phyloP scores from a whole-genome alignment of 768 basidiomycete genomes.

The Plicaturopsis crispa region DNA sequence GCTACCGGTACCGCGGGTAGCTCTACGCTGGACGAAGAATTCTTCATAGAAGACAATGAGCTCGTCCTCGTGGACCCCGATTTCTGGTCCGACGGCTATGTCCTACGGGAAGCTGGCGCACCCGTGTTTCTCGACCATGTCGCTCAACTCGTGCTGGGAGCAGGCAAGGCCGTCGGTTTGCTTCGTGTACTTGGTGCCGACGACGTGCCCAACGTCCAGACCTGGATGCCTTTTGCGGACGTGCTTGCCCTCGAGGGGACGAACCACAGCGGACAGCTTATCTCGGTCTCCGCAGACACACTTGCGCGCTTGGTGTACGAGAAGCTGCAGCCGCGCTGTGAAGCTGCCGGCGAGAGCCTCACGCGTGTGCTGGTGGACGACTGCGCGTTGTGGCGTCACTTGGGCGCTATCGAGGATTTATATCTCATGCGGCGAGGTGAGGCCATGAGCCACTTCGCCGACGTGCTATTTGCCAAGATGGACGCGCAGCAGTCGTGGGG shows the following conservation, averaged over 20 bases:
- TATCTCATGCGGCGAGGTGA: conserved; percentile 78
- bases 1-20: conserved; percentile 9
- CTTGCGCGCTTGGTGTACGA: conserved; percentile 61
- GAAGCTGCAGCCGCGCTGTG: conserved; percentile 49
- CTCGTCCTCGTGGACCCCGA: conserved; percentile 60
- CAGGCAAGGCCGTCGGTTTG: conserved; percentile 74
- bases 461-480: conserved; percentile 77
- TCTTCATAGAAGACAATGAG: conserved; percentile 73
- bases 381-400: conserved; percentile 57
- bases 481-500: conserved; percentile 63
- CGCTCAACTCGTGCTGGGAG: conserved; percentile 49
- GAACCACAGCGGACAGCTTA: conserved; percentile 13
- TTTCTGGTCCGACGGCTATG: conserved; percentile 74
- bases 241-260: conserved; percentile 25
- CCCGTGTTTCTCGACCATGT: conserved; percentile 60
- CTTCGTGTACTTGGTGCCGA: conserved; percentile 50
- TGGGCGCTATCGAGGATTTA: conserved; percentile 57
- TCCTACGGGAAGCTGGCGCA: conserved; percentile 33
- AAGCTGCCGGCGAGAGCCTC: conserved; percentile 41
- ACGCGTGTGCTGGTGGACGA: conserved; percentile 57
- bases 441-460: conserved; percentile 64
- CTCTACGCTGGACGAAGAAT: conserved; percentile 54
- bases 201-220: conserved; percentile 16
- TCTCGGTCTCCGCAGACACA: conserved; percentile 52
- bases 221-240: conserved; percentile 36